Evolutionary conservation across 306 rosid genomes (phyloP), one percentile per base, ranked within the genome.

Genomic region (Luffa acutangula): DNA sequence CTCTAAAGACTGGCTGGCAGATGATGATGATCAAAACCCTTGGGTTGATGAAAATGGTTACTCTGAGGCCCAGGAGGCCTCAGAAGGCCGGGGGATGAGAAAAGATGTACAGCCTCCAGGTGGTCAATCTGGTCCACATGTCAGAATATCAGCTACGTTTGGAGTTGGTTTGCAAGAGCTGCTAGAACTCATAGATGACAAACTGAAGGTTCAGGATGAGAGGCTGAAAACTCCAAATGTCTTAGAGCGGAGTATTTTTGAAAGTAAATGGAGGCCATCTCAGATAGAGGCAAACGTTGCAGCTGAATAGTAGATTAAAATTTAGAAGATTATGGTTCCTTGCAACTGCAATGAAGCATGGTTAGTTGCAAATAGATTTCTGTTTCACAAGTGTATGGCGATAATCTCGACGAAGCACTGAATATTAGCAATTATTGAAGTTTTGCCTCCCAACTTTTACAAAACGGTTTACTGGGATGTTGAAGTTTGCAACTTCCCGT

Each of bases 161-260:
- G 94, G 98, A 81, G 93, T 93, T 63, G 97, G 99, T 33, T 85
- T 93, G 90, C 91, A 85, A 82, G 97, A 91, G 86, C 80, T 91
- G 88, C 88, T 96, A 69, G 89, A 84, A 80, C 82, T 93, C 60
- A 86, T 96, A 25, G 94, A 96, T 60, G 82, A 90, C 85, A 93
- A 87, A 84, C 90, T 96, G 33, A 78, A 80, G 78, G 79, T 76
- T 34, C 91, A 87, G 63, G 88, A 89, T 59, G 83, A 90, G 83
- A 84, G 87, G 82, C 58, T 67, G 76, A 87, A 86, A 87, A 53
- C 78, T 17, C 54, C 80, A 46, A 77, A 87, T 60, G 88, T 87
- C 63, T 86, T 84, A 7, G 88, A 88, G 89, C 85, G 82, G 77
- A 87, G 75, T 69, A 12, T 80, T 62, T 88, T 86, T 78, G 82